Base-by-base conservation (phyloP, 2,329 filamentous ascomycete species). In the Penicillium paneum region DNA sequence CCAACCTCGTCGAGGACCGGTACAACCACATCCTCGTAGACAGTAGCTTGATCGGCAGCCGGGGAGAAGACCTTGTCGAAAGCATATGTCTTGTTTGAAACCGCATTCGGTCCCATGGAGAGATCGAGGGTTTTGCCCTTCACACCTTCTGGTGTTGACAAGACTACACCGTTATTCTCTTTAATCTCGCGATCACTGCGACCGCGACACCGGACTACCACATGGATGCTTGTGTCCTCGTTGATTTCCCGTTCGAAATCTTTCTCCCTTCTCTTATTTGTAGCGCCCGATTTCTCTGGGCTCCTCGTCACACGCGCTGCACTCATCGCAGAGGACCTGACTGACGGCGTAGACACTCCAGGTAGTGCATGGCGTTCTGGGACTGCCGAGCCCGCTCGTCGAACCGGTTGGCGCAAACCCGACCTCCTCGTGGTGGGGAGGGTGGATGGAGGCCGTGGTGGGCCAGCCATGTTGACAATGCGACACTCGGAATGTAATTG, bases 41-140 rank as follows among this genome's bases (percentile, higher is more conserved):
- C 81, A 82, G 96, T 95, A 49, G 81, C 84, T 75, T 99, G 94
- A 67, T 97, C 94, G 1, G 94, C 93, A 0, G 93, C 94, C 0
- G 89, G 89, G 1, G 94, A 97, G 68, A 96, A 99, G 61, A 97
- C 94, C 69, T 93, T 94, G 75, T 99, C 94, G 71, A 99, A 99
- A 61, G 89, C 87, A 71, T 99, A 99, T 0, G 90, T 89, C 77
- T 97, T 97, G 76, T 99, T 96, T 78, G 88, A 95, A 54, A 97
- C 76, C 32, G 94, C 89, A 73, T 87, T 96, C 0, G 92, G 87
- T 1, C 93, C 94, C 90, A 97, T 96, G 3, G 88, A 92, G 44
- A 99, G 75, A 62, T 95, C 88, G 26, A 99, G 85, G 36, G 81
- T 83, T 67, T 88, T 91, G 41, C 92, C 91, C 74, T 90, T 93